Conservation (phyloP, 129 eudicot genomes). For the Solidago caesia region DNA sequence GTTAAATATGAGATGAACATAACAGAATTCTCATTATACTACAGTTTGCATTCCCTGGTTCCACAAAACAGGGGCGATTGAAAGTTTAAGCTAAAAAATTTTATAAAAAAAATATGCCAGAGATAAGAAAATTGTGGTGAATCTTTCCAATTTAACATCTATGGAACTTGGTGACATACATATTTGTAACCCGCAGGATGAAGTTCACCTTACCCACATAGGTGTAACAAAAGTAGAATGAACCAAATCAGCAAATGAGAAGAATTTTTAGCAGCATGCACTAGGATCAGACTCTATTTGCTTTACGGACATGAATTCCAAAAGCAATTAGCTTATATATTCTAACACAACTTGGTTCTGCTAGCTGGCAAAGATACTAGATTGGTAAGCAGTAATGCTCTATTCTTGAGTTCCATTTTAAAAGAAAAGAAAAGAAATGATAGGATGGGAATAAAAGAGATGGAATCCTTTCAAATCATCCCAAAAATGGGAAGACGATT, state of each 20-base stretch:
- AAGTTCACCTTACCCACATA: no score
- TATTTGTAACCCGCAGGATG: background rate
- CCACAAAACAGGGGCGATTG: background rate
- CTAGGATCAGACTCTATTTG: constrained; percentile 1
- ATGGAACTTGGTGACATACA: background rate
- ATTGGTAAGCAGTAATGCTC: background rate
- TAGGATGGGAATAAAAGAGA: no score
- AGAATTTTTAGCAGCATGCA: background rate
- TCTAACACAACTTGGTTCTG: background rate
- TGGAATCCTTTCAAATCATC: no score
- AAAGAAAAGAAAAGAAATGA: no score
- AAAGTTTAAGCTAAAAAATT: constrained; percentile 10
- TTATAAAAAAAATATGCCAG: background rate
- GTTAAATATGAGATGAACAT: background rate
- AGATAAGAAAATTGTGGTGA: no score
- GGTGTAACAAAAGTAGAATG: no score
- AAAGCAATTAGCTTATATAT: constrained; percentile 2
- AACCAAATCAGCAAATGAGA: no score
- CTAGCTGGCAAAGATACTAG: constrained; percentile 3
- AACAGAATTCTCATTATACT: constrained; percentile 10
- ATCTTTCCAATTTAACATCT: background rate
- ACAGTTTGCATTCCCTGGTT: constrained; percentile 2
- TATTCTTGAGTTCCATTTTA: no score
- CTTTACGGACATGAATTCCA: constrained; percentile 1
- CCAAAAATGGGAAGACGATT: no score